These are phyloP conservation scores for Gossypium gossypioides DNA, from an alignment of 441 rosid genomes.

Conservation along the genomic window DNA sequence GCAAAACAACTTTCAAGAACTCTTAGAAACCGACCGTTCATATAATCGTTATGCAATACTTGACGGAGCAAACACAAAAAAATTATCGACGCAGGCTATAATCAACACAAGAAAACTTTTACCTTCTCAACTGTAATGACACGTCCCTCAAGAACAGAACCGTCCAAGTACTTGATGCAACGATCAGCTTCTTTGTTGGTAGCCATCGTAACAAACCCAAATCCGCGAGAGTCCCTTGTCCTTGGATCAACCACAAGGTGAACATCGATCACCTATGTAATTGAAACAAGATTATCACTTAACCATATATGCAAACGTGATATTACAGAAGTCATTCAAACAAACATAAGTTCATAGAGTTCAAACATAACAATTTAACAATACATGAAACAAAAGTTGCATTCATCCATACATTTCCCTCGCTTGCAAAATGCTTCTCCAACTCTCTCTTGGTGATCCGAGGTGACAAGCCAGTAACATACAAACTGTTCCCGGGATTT, in stretches of 20 bases:
- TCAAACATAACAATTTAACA: background rate
- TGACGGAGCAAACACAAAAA: background rate
- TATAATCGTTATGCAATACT: slow-evolving; percentile 6
- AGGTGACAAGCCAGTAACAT: slow-evolving; percentile 79
- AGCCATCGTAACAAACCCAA: slow-evolving; percentile 80
- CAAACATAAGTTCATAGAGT: background rate
- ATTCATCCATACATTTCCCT: slow-evolving; percentile 53
- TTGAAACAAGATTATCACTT: background rate
- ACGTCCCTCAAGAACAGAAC: slow-evolving; percentile 68
- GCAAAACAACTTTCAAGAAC: slow-evolving; percentile 52
- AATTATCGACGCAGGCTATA: background rate
- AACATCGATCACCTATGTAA: slow-evolving; percentile 60
- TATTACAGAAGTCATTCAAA: no score
- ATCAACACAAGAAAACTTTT: slow-evolving; percentile 10
- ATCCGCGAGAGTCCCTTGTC: slow-evolving; percentile 86
- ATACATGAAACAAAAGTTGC: background rate
- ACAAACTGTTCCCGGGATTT: slow-evolving; percentile 86
- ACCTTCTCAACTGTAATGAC: slow-evolving; percentile 89
- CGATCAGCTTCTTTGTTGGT: slow-evolving; percentile 52
- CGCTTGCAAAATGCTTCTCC: slow-evolving; percentile 56
- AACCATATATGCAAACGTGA: no score
- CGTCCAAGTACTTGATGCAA: slow-evolving; percentile 62
- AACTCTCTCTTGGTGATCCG: slow-evolving; percentile 64
- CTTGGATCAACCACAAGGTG: slow-evolving; percentile 85
- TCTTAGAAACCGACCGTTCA: slow-evolving; percentile 19